A percentile compares a stretch with the other conserved stretches of the same genome.
phyloP scores from a whole-genome alignment of 192 early-diverging fungal genomes.

The Chytriomyces sp. region DNA sequence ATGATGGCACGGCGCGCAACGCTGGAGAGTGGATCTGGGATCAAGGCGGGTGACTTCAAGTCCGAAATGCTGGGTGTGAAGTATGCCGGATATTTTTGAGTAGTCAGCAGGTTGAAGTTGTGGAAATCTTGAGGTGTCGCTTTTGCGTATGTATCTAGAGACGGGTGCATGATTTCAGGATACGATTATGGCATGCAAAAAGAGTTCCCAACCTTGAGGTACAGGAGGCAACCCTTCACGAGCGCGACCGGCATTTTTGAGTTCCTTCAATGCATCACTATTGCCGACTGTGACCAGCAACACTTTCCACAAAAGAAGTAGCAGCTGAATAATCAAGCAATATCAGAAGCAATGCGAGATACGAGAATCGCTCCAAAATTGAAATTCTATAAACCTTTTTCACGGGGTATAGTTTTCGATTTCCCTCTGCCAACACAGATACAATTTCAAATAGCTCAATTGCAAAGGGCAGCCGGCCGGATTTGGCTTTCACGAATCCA shows the following conservation, averaged over 20 bases:
- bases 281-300: conserved; percentile 65
- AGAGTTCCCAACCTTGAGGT: background rate
- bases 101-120: conserved; percentile 59
- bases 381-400: conserved; percentile 62
- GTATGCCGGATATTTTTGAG: conserved; percentile 68
- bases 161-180: conserved; percentile 11
- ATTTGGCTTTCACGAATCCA: conserved; percentile 8
- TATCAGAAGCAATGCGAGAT: background rate
- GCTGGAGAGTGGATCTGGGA: conserved; percentile 39
- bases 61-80: conserved; percentile 39
- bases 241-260: conserved; percentile 56
- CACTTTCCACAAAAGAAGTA: conserved; percentile 74
- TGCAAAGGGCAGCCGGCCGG: conserved; percentile 32
- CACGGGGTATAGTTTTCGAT: conserved; percentile 71
- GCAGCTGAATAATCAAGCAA: conserved; percentile 47
- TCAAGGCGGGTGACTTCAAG: background rate
- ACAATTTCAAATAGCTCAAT: conserved; percentile 73
- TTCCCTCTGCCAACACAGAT: conserved; percentile 68
- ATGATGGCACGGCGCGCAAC: conserved; percentile 34
- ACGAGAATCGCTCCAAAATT: conserved; percentile 2
- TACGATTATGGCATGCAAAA: background rate
- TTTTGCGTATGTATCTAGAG: conserved; percentile 53
- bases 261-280: conserved; percentile 48
- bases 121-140: conserved; percentile 68
- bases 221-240: conserved; percentile 56